Evolutionary conservation across 352 stramenopile species (phyloP).

Genomic region (Detonula confervacea): DNA sequence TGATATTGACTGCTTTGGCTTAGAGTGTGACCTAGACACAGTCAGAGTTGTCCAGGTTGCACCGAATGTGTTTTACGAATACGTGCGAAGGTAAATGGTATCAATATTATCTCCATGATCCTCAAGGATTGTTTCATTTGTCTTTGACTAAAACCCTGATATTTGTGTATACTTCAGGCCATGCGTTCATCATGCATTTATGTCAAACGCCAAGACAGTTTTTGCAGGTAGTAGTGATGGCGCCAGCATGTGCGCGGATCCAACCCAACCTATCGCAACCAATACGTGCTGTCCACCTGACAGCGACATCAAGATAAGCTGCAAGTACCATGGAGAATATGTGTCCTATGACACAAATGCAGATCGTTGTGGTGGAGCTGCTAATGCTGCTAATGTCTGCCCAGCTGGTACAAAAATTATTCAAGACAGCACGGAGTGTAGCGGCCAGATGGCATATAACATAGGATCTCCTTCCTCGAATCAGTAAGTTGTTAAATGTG

Average conservation of each 20-base stretch:
- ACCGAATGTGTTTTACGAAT: conserved; percentile 67
- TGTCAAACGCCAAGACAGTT: conserved; percentile 59
- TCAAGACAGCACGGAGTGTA: conserved; percentile 5
- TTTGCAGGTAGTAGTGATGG: too few species aligned
- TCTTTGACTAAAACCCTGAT: too few species aligned
- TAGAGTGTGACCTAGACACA: conserved; percentile 62
- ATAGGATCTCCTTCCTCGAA: conserved; percentile 10
- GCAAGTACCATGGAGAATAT: conserved; percentile 16
- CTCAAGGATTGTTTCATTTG: too few species aligned
- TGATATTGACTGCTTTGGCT: conserved; percentile 56
- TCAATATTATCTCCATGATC: too few species aligned
- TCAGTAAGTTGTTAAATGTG: too few species aligned
- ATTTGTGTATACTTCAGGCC: too few species aligned
- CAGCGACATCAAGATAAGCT: too few species aligned
- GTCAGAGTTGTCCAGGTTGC: conserved; percentile 52
- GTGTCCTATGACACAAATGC: conserved; percentile 19
- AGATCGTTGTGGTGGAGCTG: conserved; percentile 9
- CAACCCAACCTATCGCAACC: conserved; percentile 34
- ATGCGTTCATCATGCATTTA: conserved; percentile 60
- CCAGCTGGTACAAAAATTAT: conserved; percentile 3
- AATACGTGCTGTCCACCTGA: too few species aligned
- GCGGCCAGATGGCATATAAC: conserved; percentile 19
- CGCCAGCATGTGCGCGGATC: conserved; percentile 62
- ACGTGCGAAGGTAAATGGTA: too few species aligned
- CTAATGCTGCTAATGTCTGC: conserved; percentile 21